phyloP scores from a whole-genome alignment of 257 asterid genomes.

The Solanum chmielewskii region DNA sequence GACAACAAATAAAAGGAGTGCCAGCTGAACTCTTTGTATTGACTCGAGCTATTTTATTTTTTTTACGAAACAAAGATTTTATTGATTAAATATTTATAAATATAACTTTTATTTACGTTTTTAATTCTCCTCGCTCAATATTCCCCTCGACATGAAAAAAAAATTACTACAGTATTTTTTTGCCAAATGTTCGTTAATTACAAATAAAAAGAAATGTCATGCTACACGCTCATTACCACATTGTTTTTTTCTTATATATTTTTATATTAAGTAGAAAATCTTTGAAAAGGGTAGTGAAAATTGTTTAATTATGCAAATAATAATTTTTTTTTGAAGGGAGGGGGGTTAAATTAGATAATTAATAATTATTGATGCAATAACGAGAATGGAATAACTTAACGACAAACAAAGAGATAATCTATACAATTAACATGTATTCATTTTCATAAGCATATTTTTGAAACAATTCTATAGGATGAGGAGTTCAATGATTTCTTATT shows the following conservation, averaged over 20 bases:
- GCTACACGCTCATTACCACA: not conserved
- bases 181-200: not conserved
- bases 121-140: not conserved
- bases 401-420: not conserved
- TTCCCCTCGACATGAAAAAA: not conserved
- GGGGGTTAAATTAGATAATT: not conserved
- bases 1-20: not conserved
- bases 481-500: not conserved
- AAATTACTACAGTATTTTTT: not conserved
- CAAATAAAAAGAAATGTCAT: not conserved
- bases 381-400: not conserved
- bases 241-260: not conserved
- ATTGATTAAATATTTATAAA: not conserved
- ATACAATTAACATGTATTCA: not conserved
- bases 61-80: not conserved
- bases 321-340: not conserved
- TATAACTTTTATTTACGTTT: not conserved
- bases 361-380: not conserved
- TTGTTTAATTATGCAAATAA: not conserved
- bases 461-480: not conserved
- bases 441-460: not conserved
- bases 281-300: not conserved
- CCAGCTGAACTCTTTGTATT: not conserved
- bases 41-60: not conserved
- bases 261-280: not conserved